A percentile compares a stretch with the other conserved stretches of the same genome.
Evolutionary conservation across 2,329 filamentous ascomycete species (phyloP).

Genomic region (Hirsutella rhossiliensis): DNA sequence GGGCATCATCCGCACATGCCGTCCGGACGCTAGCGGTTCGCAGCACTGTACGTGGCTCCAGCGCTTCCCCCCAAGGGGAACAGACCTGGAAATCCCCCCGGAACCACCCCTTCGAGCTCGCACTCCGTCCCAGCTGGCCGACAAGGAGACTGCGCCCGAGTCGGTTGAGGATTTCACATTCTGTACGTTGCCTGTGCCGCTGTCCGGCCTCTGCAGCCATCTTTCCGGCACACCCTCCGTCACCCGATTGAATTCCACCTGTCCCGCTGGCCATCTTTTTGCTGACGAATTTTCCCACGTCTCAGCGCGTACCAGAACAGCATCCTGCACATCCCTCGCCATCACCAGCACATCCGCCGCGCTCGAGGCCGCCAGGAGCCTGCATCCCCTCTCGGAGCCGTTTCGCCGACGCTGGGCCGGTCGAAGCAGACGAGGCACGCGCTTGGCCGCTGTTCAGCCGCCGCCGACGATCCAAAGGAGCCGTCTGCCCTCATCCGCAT

Average conservation of each 20-base stretch:
- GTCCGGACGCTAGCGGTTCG: neutral
- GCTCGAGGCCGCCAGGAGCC: neutral
- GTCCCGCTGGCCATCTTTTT: neutral
- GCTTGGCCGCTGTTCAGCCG: neutral
- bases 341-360: neutral
- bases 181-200: constrained; percentile 2
- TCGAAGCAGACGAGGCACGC: neutral
- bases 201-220: neutral
- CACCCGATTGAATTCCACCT: neutral
- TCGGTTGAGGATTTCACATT: neutral
- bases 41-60: constrained; percentile 3
- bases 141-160: constrained; percentile 3
- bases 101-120: constrained; percentile 4
- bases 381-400: neutral
- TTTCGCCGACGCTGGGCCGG: neutral
- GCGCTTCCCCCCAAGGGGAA: constrained; percentile 1
- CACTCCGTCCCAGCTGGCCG: constrained; percentile 4
- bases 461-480: neutral
- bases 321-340: neutral
- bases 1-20: neutral
- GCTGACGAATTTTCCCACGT: neutral
- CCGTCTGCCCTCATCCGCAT: neutral
- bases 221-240: neutral
- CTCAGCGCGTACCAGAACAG: neutral
- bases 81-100: neutral